Conservation (phyloP, 2,329 filamentous ascomycete species). For the Phialophora macrospora region DNA sequence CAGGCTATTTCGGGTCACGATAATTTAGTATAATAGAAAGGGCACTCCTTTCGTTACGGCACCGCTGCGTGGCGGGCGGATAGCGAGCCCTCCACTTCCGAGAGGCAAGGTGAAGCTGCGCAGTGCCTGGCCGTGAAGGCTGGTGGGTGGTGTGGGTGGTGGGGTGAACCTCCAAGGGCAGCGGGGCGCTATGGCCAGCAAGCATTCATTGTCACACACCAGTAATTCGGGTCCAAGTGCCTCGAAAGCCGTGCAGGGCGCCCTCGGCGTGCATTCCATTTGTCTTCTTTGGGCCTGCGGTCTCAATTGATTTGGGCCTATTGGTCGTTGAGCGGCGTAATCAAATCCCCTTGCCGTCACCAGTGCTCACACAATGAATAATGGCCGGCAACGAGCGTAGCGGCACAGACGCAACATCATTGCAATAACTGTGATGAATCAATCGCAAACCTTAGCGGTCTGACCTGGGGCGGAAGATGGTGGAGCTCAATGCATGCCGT, state of each 20-base stretch:
- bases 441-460: background rate
- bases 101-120: conserved; percentile 14
- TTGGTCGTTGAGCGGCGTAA: conserved; percentile 16
- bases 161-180: conserved; percentile 1
- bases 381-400: background rate
- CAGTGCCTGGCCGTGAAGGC: conserved; percentile 4
- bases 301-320: conserved; percentile 14
- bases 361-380: conserved; percentile 11
- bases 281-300: conserved; percentile 21
- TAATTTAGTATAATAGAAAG: conserved; percentile 1
- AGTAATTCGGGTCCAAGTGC: conserved; percentile 14
- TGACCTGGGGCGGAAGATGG: background rate
- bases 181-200: background rate
- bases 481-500: conserved; percentile 19
- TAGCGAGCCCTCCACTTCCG: conserved; percentile 5
- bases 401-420: conserved; percentile 4
- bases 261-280: conserved; percentile 12
- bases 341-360: background rate
- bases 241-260: conserved; percentile 9
- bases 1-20: conserved; percentile 17
- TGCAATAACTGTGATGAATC: conserved; percentile 6
- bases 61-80: conserved; percentile 5
- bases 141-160: conserved; percentile 11
- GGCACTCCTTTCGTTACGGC: background rate
- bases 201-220: conserved; percentile 17